A percentile compares a stretch with the other conserved stretches of the same genome.
These are phyloP conservation scores for Suillus weaverae DNA, from an alignment of 768 basidiomycete genomes.

Conservation along the genomic window DNA sequence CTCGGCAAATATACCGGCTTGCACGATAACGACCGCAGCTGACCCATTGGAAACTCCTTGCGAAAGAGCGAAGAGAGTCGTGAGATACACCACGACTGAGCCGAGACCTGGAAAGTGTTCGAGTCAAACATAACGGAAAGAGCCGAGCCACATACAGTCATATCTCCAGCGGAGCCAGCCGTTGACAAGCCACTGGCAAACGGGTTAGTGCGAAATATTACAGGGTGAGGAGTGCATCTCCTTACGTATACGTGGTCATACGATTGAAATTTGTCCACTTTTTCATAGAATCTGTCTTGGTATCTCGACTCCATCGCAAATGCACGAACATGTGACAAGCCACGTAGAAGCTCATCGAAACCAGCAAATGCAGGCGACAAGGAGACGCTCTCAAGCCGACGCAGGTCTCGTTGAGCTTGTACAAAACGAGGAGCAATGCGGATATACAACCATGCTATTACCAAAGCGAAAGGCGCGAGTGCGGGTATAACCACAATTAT, in stretches of 20 bases:
- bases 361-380: slow-evolving; percentile 73
- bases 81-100: slow-evolving; percentile 66
- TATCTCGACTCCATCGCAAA: slow-evolving; percentile 72
- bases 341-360: slow-evolving; percentile 68
- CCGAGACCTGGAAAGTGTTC: slow-evolving; percentile 49
- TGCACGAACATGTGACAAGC: slow-evolving; percentile 66
- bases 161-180: slow-evolving; percentile 75
- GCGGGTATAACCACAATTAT: slow-evolving; percentile 62
- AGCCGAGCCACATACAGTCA: slow-evolving; percentile 48
- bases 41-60: slow-evolving; percentile 56
- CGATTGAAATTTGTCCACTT: slow-evolving; percentile 66
- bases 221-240: slow-evolving; percentile 23
- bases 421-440: slow-evolving; percentile 63
- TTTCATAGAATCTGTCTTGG: slow-evolving; percentile 60
- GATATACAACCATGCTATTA: slow-evolving; percentile 71
- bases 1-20: slow-evolving; percentile 69
- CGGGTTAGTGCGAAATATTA: background rate
- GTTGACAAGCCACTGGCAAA: slow-evolving; percentile 59
- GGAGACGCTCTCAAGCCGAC: slow-evolving; percentile 64
- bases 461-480: slow-evolving; percentile 64
- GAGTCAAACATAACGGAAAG: background rate
- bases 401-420: slow-evolving; percentile 62
- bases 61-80: slow-evolving; percentile 68
- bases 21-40: slow-evolving; percentile 70
- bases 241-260: slow-evolving; percentile 72